Evolutionary conservation across 192 early-diverging fungal genomes (phyloP).

Genomic region (Rhizophagus sp.): DNA sequence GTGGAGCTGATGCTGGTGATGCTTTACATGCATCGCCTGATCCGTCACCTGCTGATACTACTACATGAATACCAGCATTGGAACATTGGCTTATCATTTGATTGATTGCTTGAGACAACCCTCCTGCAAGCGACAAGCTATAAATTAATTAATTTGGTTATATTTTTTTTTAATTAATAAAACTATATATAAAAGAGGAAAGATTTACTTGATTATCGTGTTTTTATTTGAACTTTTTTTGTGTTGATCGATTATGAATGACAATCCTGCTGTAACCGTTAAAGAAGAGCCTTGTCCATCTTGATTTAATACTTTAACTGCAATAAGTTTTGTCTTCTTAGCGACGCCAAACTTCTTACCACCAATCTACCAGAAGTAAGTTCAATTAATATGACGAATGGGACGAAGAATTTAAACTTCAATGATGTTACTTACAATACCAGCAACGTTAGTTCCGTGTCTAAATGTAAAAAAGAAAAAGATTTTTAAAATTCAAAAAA

Average conservation of each 20-base stretch:
- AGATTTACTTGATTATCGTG: slow-evolving; percentile 28
- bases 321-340: slow-evolving; percentile 56
- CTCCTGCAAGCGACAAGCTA: slow-evolving; percentile 46
- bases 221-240: not conserved
- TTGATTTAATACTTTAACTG: slow-evolving; percentile 58
- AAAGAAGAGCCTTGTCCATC: slow-evolving; percentile 47
- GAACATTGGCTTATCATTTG: slow-evolving; percentile 37
- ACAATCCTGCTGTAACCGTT: slow-evolving; percentile 64
- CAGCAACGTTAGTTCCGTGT: slow-evolving; percentile 85
- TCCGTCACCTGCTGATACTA: slow-evolving; percentile 64
- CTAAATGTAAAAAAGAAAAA: not conserved
- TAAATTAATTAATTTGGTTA: slow-evolving; percentile 1
- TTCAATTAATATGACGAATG: not conserved
- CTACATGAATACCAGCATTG: slow-evolving; percentile 50
- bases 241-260: slow-evolving; percentile 36
- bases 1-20: slow-evolving; percentile 45
- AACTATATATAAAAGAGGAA: slow-evolving; percentile 28
- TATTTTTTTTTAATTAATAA: slow-evolving; percentile 10
- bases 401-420: not conserved
- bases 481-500: too few relatives aligned
- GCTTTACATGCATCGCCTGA: slow-evolving; percentile 50
- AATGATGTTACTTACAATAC: slow-evolving; percentile 47
- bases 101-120: slow-evolving; percentile 32
- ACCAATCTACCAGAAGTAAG: slow-evolving; percentile 45
- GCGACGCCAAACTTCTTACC: slow-evolving; percentile 60